These are phyloP conservation scores for Litsea cubeba DNA, from an alignment of 164 flowering plant species.

Conservation along the genomic window DNA sequence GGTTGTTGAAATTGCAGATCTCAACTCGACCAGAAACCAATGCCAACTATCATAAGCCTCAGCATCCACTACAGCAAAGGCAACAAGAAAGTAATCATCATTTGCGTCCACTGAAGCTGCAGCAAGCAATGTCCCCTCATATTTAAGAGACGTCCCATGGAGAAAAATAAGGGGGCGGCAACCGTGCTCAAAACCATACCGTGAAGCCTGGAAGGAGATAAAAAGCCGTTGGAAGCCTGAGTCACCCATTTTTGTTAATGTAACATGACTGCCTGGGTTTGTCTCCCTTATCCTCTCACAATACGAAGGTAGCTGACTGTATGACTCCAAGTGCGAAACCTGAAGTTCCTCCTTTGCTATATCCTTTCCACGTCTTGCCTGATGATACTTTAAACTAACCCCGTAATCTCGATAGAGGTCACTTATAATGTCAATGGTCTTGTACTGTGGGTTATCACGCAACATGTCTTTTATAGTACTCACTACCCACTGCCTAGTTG, in stretches of 20 bases:
- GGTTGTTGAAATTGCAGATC: constrained; percentile 29
- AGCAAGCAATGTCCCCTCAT: constrained; percentile 44
- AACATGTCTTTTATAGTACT: constrained; percentile 39
- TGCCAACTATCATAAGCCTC: constrained; percentile 53
- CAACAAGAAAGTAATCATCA: constrained; percentile 55
- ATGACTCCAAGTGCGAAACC: constrained; percentile 40
- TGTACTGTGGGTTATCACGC: constrained; percentile 38
- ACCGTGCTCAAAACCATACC: constrained; percentile 39
- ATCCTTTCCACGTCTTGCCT: constrained; percentile 49
- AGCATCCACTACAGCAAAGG: constrained; percentile 50
- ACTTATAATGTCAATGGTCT: constrained; percentile 40
- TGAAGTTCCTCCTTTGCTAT: constrained; percentile 40
- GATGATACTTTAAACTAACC: constrained; percentile 34
- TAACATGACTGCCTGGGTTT: constrained; percentile 47
- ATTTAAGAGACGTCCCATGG: constrained; percentile 40
- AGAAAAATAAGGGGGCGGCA: constrained; percentile 60
- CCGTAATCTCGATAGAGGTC: constrained; percentile 44
- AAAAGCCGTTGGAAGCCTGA: constrained; percentile 38
- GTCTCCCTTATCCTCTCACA: constrained; percentile 48
- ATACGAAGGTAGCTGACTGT: constrained; percentile 39
- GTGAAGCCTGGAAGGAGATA: constrained; percentile 39
- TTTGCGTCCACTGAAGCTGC: constrained; percentile 64
- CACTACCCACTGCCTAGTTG: constrained; percentile 49
- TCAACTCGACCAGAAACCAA: constrained; percentile 58
- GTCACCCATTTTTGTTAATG: constrained; percentile 32